phyloP scores from a whole-genome alignment of 2,329 filamentous ascomycete genomes.

The Xylariaceae sp. region DNA sequence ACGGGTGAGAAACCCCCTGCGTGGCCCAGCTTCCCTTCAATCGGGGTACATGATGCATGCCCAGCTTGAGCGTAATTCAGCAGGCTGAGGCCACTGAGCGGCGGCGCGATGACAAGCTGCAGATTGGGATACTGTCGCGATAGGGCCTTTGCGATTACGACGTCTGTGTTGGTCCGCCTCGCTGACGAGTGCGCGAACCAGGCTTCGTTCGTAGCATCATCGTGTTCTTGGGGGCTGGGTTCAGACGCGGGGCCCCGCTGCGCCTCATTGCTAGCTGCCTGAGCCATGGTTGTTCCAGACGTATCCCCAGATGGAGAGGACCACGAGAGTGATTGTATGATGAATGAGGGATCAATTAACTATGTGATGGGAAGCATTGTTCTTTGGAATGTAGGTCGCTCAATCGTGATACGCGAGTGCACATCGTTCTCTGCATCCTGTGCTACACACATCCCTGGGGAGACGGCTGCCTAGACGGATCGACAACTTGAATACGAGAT shows the following conservation, averaged over 20 bases:
- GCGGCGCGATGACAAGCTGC: conserved; percentile 38
- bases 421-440: too few species aligned
- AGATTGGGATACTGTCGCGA: conserved; percentile 43
- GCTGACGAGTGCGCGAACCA: conserved; percentile 43
- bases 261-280: neutral
- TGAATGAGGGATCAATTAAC: too few species aligned
- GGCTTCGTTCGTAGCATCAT: neutral
- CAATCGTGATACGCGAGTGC: too few species aligned
- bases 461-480: too few species aligned
- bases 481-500: too few species aligned
- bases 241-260: too few species aligned
- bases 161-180: conserved; percentile 42
- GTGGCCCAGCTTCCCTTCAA: conserved; percentile 34
- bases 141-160: conserved; percentile 40
- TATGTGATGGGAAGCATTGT: too few species aligned
- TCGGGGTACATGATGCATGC: conserved; percentile 33
- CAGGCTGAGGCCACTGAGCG: conserved; percentile 34
- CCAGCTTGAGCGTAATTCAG: conserved; percentile 42
- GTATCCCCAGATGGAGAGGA: too few species aligned
- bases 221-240: too few species aligned
- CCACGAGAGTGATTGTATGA: too few species aligned
- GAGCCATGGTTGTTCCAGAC: neutral
- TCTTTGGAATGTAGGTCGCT: too few species aligned
- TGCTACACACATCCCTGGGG: too few species aligned
- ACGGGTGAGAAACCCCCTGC: conserved; percentile 35